These are phyloP conservation scores for Aspergillus quadrilineatus DNA, from an alignment of 2,329 filamentous ascomycete species.

Conservation along the genomic window DNA sequence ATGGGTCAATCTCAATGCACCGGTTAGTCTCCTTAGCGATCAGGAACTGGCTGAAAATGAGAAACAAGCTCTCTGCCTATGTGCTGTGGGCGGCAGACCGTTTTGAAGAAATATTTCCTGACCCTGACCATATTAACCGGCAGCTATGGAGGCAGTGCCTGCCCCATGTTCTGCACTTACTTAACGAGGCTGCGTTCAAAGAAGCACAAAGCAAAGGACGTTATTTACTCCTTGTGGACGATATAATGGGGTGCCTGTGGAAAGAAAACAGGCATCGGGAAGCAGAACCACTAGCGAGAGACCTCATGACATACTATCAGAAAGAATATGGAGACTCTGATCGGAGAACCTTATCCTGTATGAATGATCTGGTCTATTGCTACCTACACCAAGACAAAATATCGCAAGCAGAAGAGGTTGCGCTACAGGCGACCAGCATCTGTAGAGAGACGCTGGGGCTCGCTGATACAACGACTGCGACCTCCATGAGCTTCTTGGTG, in stretches of 20 bases:
- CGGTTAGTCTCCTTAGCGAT: slow-evolving; percentile 33
- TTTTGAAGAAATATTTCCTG: slow-evolving; percentile 15
- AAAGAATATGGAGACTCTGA: too few species aligned
- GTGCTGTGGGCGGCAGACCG: not conserved
- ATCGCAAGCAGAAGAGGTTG: too few species aligned
- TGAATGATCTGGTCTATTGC: too few species aligned
- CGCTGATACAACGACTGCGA: not conserved
- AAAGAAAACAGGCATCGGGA: too few species aligned
- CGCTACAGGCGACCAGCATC: too few species aligned
- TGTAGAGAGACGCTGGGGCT: not conserved
- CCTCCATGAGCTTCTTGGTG: not conserved
- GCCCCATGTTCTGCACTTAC: not conserved
- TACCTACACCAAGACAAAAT: too few species aligned
- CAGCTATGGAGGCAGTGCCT: slow-evolving; percentile 15
- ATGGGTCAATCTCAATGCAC: slow-evolving; percentile 22
- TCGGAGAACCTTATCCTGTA: too few species aligned
- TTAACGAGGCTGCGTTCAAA: not conserved
- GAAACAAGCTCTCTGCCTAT: not conserved
- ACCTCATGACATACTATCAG: too few species aligned
- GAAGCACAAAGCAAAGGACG: not conserved
- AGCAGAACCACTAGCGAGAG: too few species aligned
- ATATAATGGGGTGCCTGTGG: too few species aligned
- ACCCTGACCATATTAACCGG: slow-evolving; percentile 11
- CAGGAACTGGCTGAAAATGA: slow-evolving; percentile 26
- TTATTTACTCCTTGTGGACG: not conserved